phyloP scores from a whole-genome alignment of 371 early-diverging fungal species.

The Phascolomyces articulosus region DNA sequence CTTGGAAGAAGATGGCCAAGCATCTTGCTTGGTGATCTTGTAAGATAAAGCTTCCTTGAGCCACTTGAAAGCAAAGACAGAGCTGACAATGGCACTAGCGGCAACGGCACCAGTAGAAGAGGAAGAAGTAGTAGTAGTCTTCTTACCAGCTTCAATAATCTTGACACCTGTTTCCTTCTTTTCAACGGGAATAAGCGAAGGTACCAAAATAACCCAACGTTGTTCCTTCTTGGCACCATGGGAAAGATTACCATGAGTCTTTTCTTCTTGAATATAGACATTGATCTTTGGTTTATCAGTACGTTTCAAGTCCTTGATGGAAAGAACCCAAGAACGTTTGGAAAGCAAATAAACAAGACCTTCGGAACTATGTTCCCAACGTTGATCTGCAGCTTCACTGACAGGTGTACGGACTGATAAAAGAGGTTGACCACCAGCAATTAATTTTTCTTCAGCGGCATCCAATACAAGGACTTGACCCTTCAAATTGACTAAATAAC shows the following conservation, averaged over 20 bases:
- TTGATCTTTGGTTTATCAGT: constrained; percentile 28
- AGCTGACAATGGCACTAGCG: constrained; percentile 19
- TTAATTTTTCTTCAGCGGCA: constrained; percentile 25
- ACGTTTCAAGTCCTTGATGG: constrained; percentile 37
- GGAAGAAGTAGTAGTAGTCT: constrained; percentile 17
- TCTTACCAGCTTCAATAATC: constrained; percentile 39
- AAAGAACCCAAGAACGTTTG: constrained; percentile 35
- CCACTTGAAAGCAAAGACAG: constrained; percentile 35
- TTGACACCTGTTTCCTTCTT: constrained; percentile 35
- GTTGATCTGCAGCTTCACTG: constrained; percentile 28
- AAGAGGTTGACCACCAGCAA: constrained; percentile 34
- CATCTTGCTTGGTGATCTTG: constrained; percentile 29
- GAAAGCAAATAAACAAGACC: constrained; percentile 29
- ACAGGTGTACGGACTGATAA: constrained; percentile 20
- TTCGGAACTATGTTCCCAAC: constrained; percentile 42
- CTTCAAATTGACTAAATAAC: constrained; percentile 51
- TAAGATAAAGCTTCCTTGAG: constrained; percentile 34
- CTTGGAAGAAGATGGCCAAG: constrained; percentile 33
- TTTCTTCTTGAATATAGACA: constrained; percentile 43
- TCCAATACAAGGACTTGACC: constrained; percentile 38
- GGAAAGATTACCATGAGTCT: constrained; percentile 28
- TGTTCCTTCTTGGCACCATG: constrained; percentile 39
- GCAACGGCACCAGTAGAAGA: constrained; percentile 21
- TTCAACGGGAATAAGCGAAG: constrained; percentile 37
- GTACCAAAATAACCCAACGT: constrained; percentile 47